Base-by-base conservation (phyloP, 1,284 basidiomycete species). In the Neonothopanus nambi region DNA sequence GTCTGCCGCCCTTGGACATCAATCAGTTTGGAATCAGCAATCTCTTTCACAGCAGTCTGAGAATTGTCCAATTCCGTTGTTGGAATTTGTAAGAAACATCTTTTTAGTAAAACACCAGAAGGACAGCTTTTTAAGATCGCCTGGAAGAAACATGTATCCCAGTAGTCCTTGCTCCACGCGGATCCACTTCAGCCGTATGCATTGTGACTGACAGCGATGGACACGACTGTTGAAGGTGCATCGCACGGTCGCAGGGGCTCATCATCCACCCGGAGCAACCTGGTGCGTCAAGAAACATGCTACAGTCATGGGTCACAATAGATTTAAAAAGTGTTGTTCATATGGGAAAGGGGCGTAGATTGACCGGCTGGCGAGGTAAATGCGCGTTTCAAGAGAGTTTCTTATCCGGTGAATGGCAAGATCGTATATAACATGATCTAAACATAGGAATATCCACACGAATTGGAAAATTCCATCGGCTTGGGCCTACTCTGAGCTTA, bases 401-500 rank as follows among this genome's bases (percentile, higher is more conserved):
- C 30, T 33, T 33, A 33, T 33, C 30, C 30, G 30, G 30, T 33
- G 30, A 33, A 33, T 33, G 30, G 39, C 39, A 40, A 40, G 18
- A 23, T 40, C 17, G 39, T 20, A 23, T 23, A 40, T 40, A 15
- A 18, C 39, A 40, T 23, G 30, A 33, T 18, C 48, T 50, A 50
- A 42, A 39, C 37, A 33, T 39, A 38, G 45, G 35, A 28, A 35
- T 43, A 48, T 48, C 26, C 28, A 41, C 41, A 35, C 28, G 23
- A 18, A 47, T 44, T 30, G 42, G 21, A 28, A 47, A 30, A 33
- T 37, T 47, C 24, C 20, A 26, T 23, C 37, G 30, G 30, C 30
- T 33, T 33, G 30, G 30, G 30, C 30, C 30, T 33, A 39, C 20
- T 38, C 35, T 41, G 8, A 18, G 20, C 20, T 70, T 69, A 87